Evolutionary conservation across 345 rosid genomes (phyloP), one percentile per base, ranked within the genome.

Genomic region (Sisymbrium altissimum): DNA sequence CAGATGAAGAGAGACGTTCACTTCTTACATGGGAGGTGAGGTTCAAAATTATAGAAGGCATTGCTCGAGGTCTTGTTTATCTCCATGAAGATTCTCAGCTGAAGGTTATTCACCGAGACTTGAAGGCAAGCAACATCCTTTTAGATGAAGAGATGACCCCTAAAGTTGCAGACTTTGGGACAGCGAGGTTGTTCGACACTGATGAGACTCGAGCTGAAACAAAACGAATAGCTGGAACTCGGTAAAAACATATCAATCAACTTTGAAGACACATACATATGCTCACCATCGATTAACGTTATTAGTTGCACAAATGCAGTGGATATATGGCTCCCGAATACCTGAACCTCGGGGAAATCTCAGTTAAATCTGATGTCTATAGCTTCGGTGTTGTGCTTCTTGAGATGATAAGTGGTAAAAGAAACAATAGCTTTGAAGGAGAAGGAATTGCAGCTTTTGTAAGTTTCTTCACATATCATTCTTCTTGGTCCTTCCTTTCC

Each of bases 241-340:
- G 54, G 54, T 48, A 19, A 48, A 19, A 48, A 48, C 23, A 46
- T 46, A 19, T 18, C 13, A 18, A 3, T 18, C 27, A 48, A 9
- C 27, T 18, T 18, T 48, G 53, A 48, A 48, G 53, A 18, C 12
- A 48, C 21, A 4, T 9, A 49, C 4, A 49, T 49, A 1, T 48
- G 12, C 9, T 15, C 53, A 48, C 25, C 52, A 46, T 17, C 23
- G 17, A 46, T 10, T 8, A 48, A 48, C 27, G 2, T 48, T 48
- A 48, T 43, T 18, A 19, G 2, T 19, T 49, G 27, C 29, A 49
- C 9, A 48, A 17, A 3, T 32, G 39, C 15, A 84, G 86, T 50
- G 86, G 90, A 13, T 84, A 83, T 48, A 86, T 84, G 84, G 87
- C 85, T 56, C 86, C 83, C 0, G 88, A 84, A 53, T 84, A 84